Evolutionary conservation across 257 asterid genomes (phyloP).

Genomic region (Solanum sejunctum): DNA sequence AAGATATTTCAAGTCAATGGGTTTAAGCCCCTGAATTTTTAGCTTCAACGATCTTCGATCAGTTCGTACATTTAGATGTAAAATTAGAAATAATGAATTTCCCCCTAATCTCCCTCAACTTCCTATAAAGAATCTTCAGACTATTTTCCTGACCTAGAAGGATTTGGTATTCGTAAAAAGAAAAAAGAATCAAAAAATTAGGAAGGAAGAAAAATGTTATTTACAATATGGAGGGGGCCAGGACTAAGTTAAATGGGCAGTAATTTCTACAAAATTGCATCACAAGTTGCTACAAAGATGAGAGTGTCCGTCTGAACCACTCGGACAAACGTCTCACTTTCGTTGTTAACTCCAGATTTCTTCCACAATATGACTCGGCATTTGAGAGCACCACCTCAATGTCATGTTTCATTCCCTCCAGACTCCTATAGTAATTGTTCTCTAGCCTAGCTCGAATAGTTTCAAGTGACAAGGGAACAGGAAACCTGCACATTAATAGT

Average conservation of each 20-base stretch:
- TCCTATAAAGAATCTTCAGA: neutral
- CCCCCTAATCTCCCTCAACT: neutral
- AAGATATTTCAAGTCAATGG: neutral
- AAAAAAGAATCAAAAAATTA: neutral
- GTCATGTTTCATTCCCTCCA: slow-evolving; percentile 79
- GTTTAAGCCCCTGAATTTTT: neutral
- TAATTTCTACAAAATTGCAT: slow-evolving; percentile 57
- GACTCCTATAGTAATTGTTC: slow-evolving; percentile 74
- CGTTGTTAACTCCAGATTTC: slow-evolving; percentile 33
- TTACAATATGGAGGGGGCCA: neutral
- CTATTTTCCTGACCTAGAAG: neutral
- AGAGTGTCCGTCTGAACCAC: slow-evolving; percentile 50
- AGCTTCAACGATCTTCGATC: slow-evolving; percentile 1
- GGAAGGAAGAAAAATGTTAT: neutral
- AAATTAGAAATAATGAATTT: neutral
- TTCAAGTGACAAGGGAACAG: slow-evolving; percentile 78
- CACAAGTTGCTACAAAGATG: slow-evolving; percentile 28
- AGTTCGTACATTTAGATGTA: neutral
- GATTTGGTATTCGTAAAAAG: neutral
- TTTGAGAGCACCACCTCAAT: slow-evolving; percentile 59
- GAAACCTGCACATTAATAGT: slow-evolving; percentile 47
- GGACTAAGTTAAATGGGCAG: neutral
- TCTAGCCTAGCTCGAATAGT: slow-evolving; percentile 58
- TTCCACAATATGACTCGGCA: slow-evolving; percentile 51
- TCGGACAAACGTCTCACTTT: slow-evolving; percentile 59